A percentile compares a stretch with the other conserved stretches of the same genome.
These are phyloP conservation scores for Clarireedia monteithiana DNA, from an alignment of 2,329 filamentous ascomycete species.

Conservation along the genomic window DNA sequence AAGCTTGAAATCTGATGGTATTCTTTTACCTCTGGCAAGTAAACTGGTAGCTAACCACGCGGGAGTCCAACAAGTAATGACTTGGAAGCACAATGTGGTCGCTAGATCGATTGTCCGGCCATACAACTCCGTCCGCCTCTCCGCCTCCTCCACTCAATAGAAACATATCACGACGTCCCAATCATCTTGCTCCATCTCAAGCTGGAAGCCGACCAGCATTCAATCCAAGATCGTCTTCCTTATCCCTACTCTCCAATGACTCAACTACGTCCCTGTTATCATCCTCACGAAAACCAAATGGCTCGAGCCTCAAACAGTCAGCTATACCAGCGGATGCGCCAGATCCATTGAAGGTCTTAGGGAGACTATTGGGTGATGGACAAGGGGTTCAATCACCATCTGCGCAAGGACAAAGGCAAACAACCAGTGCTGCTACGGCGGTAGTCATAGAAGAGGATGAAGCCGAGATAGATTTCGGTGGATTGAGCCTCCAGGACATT, in stretches of 20 bases:
- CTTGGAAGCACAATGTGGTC: slow-evolving; percentile 56
- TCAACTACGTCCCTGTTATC: slow-evolving; percentile 69
- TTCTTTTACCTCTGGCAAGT: no score
- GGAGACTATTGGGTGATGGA: slow-evolving; percentile 29
- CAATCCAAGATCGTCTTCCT: slow-evolving; percentile 65
- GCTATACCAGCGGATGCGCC: slow-evolving; percentile 42
- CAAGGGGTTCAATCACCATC: slow-evolving; percentile 13
- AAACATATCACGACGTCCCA: slow-evolving; percentile 57
- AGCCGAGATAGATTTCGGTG: slow-evolving; percentile 69
- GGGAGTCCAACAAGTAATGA: not conserved
- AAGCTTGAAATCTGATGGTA: no score
- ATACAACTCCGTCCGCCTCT: slow-evolving; percentile 49
- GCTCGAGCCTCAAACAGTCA: slow-evolving; percentile 57
- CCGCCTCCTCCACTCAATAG: slow-evolving; percentile 57
- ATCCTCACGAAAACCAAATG: slow-evolving; percentile 56
- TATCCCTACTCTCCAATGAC: slow-evolving; percentile 70
- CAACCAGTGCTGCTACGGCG: slow-evolving; percentile 16
- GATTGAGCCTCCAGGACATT: slow-evolving; percentile 61
- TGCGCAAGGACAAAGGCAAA: not conserved
- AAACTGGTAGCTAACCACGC: no score
- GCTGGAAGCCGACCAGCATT: slow-evolving; percentile 61
- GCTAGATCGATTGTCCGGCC: slow-evolving; percentile 73
- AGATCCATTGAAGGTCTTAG: slow-evolving; percentile 66
- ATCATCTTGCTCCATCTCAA: slow-evolving; percentile 59
- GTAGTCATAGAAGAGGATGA: slow-evolving; percentile 46